Conservation (phyloP, 192 early-diverging fungal species). For the Tieghemiomyces parasiticus region DNA sequence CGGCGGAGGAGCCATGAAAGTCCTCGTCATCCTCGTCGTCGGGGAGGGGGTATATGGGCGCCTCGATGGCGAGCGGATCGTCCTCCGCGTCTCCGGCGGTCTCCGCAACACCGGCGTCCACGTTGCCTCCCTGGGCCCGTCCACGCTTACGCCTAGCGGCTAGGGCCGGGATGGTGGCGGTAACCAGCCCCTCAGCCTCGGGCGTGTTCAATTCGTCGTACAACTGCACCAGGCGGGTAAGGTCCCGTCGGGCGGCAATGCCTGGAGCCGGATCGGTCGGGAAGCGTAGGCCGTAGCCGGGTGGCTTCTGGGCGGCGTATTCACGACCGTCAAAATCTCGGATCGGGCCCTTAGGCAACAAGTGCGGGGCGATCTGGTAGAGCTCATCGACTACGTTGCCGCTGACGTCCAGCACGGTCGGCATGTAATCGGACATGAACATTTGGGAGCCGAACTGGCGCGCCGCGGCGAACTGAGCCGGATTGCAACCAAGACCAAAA, state of each 20-base stretch:
- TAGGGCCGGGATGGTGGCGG: neutral
- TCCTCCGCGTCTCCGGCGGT: constrained; percentile 9
- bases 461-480: constrained; percentile 26
- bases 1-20: constrained; percentile 24
- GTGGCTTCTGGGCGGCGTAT: constrained; percentile 40
- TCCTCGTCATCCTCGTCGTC: constrained; percentile 48
- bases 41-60: constrained; percentile 30
- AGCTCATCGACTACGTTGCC: constrained; percentile 54
- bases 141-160: neutral
- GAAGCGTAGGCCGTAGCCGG: constrained; percentile 40
- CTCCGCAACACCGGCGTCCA: neutral
- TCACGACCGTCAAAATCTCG: constrained; percentile 51
- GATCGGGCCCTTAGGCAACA: constrained; percentile 38
- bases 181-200: constrained; percentile 19
- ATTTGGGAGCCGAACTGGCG: constrained; percentile 53
- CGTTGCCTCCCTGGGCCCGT: too few relatives aligned
- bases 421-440: constrained; percentile 58
- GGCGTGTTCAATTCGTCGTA: constrained; percentile 33
- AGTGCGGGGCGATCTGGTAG: constrained; percentile 52
- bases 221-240: constrained; percentile 23
- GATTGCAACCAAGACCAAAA: constrained; percentile 44
- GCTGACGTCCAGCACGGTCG: constrained; percentile 45
- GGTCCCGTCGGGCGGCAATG: constrained; percentile 34
- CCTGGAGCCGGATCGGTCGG: constrained; percentile 25
- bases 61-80: constrained; percentile 19